Conservation (phyloP, 306 rosid species). For the Cicer chorassanicum region DNA sequence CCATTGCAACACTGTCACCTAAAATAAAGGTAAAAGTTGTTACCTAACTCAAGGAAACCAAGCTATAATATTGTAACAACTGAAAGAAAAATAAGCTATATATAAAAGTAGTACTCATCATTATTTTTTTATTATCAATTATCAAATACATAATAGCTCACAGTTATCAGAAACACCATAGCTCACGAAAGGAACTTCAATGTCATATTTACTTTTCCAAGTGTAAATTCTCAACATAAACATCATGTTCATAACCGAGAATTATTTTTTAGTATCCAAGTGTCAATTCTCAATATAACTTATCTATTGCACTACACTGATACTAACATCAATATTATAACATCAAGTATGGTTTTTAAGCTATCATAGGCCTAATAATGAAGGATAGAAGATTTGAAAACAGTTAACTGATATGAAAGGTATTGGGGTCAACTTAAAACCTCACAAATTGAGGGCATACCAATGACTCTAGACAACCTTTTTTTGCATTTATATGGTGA, state of each 20-base stretch:
- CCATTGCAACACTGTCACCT: no score
- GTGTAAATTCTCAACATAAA: conserved; percentile 8
- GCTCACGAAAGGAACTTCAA: background rate
- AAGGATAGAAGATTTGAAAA: conserved; percentile 43
- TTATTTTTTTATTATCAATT: no score
- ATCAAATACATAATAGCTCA: conserved; percentile 11
- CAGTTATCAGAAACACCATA: conserved; percentile 16
- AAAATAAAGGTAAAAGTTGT: no score
- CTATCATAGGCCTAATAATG: conserved; percentile 45
- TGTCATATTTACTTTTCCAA: conserved; percentile 37
- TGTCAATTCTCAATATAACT: no score
- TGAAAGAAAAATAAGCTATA: no score
- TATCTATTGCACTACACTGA: no score
- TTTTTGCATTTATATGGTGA: conserved; percentile 54
- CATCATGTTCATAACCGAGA: no score
- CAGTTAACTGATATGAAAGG: conserved; percentile 42
- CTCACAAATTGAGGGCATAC: conserved; percentile 58
- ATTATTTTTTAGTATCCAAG: no score
- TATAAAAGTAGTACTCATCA: no score
- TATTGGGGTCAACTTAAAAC: conserved; percentile 43
- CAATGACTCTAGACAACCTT: conserved; percentile 59
- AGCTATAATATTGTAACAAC: no score
- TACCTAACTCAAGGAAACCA: no score
- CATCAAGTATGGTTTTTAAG: conserved; percentile 50
- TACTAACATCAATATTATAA: conserved; percentile 6